Evolutionary conservation across 1,284 basidiomycete species (phyloP).

Genomic region (Agroathelia rolfsii): DNA sequence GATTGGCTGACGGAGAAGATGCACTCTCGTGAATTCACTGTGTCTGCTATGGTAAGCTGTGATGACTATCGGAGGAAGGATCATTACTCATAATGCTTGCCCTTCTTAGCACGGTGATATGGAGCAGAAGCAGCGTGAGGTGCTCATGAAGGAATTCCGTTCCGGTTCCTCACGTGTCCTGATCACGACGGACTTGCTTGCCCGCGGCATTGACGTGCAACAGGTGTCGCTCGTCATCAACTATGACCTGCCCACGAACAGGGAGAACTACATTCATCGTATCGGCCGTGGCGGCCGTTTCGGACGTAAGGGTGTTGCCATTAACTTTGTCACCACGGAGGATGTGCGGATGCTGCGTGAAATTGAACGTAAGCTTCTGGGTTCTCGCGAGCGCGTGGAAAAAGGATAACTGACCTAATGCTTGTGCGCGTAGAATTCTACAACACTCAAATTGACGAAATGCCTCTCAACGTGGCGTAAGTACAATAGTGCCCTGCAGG

Average conservation of each 20-base stretch:
- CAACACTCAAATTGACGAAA: constrained; percentile 96
- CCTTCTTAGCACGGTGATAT: constrained; percentile 78
- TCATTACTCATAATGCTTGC: constrained; percentile 14
- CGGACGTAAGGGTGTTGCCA: constrained; percentile 88
- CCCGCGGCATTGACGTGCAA: constrained; percentile 92
- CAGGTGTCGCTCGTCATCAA: constrained; percentile 94
- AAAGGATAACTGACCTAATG: constrained; percentile 8
- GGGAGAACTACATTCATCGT: constrained; percentile 96
- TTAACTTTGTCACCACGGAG: constrained; percentile 89
- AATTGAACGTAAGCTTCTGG: constrained; percentile 75
- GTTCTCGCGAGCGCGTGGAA: constrained; percentile 1
- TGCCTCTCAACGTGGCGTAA: constrained; percentile 93
- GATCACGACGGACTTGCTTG: constrained; percentile 90
- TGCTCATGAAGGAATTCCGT: constrained; percentile 97
- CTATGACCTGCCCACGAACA: constrained; percentile 80
- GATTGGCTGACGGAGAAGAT: constrained; percentile 95
- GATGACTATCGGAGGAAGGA: constrained; percentile 14
- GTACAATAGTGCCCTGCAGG: constrained; percentile 20
- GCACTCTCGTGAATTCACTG: constrained; percentile 85
- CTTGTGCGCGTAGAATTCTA: constrained; percentile 71
- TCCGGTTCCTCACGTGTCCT: constrained; percentile 90
- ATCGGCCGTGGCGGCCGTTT: constrained; percentile 94
- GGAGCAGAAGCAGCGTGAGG: constrained; percentile 90
- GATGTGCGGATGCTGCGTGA: constrained; percentile 93
- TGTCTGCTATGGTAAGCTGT: constrained; percentile 78